phyloP scores from a whole-genome alignment of 148 eudicot species.

The Drosera capensis region DNA sequence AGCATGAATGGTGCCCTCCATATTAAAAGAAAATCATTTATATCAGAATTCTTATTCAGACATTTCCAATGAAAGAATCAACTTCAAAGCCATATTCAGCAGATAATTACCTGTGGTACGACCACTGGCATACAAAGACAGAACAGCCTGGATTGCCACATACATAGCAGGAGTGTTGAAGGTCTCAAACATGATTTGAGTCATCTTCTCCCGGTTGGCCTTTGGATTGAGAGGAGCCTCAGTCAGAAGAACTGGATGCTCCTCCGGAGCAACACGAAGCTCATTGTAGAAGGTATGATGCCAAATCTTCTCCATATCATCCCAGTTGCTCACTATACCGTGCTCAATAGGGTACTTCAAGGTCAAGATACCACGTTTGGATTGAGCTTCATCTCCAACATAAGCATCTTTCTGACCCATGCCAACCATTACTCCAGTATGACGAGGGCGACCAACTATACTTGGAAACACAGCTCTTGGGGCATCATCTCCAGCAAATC shows the following conservation, averaged over 20 bases:
- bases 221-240: slow-evolving; percentile 90
- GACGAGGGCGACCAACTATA: slow-evolving; percentile 84
- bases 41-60: not conserved
- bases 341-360: slow-evolving; percentile 82
- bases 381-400: slow-evolving; percentile 86
- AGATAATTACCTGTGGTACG: slow-evolving; percentile 61
- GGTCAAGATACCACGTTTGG: slow-evolving; percentile 83
- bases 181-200: slow-evolving; percentile 82
- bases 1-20: no score
- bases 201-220: slow-evolving; percentile 93
- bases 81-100: not conserved
- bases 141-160: slow-evolving; percentile 70
- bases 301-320: slow-evolving; percentile 92
- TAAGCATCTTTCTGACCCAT: slow-evolving; percentile 91
- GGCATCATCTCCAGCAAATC: slow-evolving; percentile 94
- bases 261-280: slow-evolving; percentile 90
- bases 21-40: no score
- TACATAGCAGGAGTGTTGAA: slow-evolving; percentile 80
- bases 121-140: slow-evolving; percentile 81
- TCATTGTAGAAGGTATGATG: slow-evolving; percentile 89
- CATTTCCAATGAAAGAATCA: not conserved
- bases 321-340: slow-evolving; percentile 92
- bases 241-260: slow-evolving; percentile 72
- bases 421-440: slow-evolving; percentile 90
- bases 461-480: slow-evolving; percentile 85